Base-by-base conservation (phyloP, 2,329 filamentous ascomycete genomes). In the Dactylellina cionopaga region DNA sequence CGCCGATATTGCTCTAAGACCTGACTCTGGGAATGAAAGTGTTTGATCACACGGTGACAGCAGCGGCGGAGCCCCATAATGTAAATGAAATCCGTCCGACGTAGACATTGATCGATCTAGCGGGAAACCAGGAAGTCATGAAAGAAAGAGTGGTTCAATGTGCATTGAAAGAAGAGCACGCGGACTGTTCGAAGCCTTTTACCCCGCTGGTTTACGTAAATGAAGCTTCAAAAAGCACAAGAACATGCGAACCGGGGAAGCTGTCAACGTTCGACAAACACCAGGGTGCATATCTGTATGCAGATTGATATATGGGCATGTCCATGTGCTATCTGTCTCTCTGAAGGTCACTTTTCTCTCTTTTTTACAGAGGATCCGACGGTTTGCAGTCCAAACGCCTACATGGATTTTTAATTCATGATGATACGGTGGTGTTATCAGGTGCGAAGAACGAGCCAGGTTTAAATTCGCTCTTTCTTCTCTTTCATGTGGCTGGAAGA, bases 401-500 rank as follows among this genome's bases (percentile, higher is more conserved):
- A 54, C 51, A 56, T 22, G 62, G 51, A n/a, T n/a, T n/a, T n/a
- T 37, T 55, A 19, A 35, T 24, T 37, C 22, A 55, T 47, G 9
- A 39, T 17, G 51, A 39, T 33, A 33, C 39, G 41, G 51, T 66
- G 49, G 60, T 49, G 47, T 54, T 64, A 15, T 39, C 31, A 22
- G n/a, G 19, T 56, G 31, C 10, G 6, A 39, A 49, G 33, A 37
- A n/a, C n/a, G n/a, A n/a, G n/a, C n/a, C n/a, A n/a, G n/a, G n/a
- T n/a, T n/a, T n/a, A 66, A 66, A 56, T 66, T 66, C 62, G 41
- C 62, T 58, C 62, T 56, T 54, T 41, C n/a, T n/a, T n/a, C n/a
- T n/a, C n/a, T 41, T 66, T 66, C 62, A 49, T 66, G 62, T 63
- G 55, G 64, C 55, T 62, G 65, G 65, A 71, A 71, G 49, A 71